Conservation (phyloP, 2,329 filamentous ascomycete species). For the Calonectria pauciramosa region DNA sequence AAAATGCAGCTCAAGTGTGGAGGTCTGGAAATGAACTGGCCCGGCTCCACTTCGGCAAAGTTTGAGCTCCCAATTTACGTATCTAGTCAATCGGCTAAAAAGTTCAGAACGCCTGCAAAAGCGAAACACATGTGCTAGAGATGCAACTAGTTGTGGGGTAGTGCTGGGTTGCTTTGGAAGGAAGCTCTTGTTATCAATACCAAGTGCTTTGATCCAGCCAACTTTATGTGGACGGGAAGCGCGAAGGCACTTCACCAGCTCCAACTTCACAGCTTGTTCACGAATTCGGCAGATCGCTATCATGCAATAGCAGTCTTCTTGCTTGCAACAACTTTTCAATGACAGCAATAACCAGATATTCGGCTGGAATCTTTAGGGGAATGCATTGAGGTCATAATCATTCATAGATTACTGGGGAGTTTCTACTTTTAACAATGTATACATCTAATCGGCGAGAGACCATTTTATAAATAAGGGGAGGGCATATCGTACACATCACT, state of each 20-base stretch:
- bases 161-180: neutral
- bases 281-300: neutral
- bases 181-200: neutral
- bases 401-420: conserved; percentile 2
- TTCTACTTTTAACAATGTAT: conserved; percentile 19
- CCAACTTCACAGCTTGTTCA: neutral
- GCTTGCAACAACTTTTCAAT: neutral
- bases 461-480: conserved; percentile 36
- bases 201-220: neutral
- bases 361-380: neutral
- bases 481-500: conserved; percentile 38
- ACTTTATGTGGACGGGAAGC: too few relatives aligned
- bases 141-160: neutral
- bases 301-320: neutral
- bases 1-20: neutral
- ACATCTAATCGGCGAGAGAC: conserved; percentile 25
- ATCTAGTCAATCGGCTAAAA: neutral
- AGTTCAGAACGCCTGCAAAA: neutral
- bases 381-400: neutral
- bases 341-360: neutral
- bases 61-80: neutral
- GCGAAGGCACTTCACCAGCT: neutral
- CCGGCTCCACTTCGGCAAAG: conserved; percentile 8
- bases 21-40: neutral
- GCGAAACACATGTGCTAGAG: neutral